These are phyloP conservation scores for Candida argentea DNA, from an alignment of 805 yeast genomes.

Conservation along the genomic window DNA sequence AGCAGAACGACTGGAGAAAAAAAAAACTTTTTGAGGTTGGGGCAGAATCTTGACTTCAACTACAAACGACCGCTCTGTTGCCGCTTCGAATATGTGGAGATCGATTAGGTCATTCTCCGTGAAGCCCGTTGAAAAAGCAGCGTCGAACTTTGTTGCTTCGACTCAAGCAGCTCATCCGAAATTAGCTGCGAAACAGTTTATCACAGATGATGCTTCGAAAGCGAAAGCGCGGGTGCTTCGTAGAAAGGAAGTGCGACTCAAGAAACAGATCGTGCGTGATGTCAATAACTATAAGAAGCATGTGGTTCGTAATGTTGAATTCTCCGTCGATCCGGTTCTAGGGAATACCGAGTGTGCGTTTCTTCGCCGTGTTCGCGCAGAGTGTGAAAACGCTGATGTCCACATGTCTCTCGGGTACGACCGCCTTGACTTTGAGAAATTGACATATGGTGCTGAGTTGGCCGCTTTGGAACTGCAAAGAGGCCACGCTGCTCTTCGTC, in stretches of 20 bases:
- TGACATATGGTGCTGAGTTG: slow-evolving; percentile 69
- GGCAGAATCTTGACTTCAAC: too few relatives aligned
- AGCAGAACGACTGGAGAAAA: too few relatives aligned
- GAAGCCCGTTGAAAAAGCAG: too few relatives aligned
- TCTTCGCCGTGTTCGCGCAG: slow-evolving; percentile 54
- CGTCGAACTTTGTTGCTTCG: too few relatives aligned
- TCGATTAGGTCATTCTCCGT: slow-evolving; percentile 1
- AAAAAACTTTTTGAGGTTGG: too few relatives aligned
- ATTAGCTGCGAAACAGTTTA: slow-evolving; percentile 29
- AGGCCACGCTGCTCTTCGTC: slow-evolving; percentile 20
- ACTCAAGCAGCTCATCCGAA: slow-evolving; percentile 9
- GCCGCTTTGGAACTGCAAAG: slow-evolving; percentile 34
- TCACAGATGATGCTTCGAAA: slow-evolving; percentile 20
- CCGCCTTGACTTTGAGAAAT: slow-evolving; percentile 58
- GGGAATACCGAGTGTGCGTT: slow-evolving; percentile 64
- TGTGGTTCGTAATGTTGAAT: slow-evolving; percentile 19
- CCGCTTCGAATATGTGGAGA: neutral
- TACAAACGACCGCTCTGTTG: too few relatives aligned
- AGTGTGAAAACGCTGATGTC: slow-evolving; percentile 54
- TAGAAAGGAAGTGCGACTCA: slow-evolving; percentile 29
- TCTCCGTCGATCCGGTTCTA: slow-evolving; percentile 69
- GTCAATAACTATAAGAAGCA: slow-evolving; percentile 33
- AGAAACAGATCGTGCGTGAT: slow-evolving; percentile 30
- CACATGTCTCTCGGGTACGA: slow-evolving; percentile 47
- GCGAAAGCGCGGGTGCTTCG: slow-evolving; percentile 24